A percentile compares a stretch with the other conserved stretches of the same genome.
These are phyloP conservation scores for Cyclotella choctawhatcheeana DNA, from an alignment of 108 stramenopile species.

Conservation along the genomic window DNA sequence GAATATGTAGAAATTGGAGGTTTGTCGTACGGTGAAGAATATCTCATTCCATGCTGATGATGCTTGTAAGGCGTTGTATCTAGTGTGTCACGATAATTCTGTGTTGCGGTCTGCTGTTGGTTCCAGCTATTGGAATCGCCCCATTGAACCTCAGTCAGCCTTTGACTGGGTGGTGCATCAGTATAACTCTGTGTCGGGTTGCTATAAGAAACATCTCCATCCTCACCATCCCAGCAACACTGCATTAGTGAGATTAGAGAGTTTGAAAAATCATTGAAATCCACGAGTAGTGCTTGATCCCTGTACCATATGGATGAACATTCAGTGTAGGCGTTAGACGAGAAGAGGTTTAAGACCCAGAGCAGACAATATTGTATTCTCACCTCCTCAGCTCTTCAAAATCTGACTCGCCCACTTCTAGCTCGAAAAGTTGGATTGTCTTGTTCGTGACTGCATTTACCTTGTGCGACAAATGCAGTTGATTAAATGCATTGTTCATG, in stretches of 20 bases:
- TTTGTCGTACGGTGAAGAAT: slow-evolving; percentile 33
- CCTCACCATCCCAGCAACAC: slow-evolving; percentile 42
- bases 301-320: not conserved
- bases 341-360: not conserved
- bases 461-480: slow-evolving; percentile 3
- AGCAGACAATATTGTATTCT: not conserved
- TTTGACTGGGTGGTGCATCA: not conserved
- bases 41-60: slow-evolving; percentile 24
- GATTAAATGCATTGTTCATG: not conserved
- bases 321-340: not conserved
- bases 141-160: no score
- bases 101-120: no score
- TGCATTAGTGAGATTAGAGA: slow-evolving; percentile 51
- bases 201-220: not conserved
- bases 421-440: slow-evolving; percentile 47
- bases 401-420: slow-evolving; percentile 61
- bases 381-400: slow-evolving; percentile 38
- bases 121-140: no score
- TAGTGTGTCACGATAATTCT: no score
- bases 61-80: no score
- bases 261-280: slow-evolving; percentile 55
- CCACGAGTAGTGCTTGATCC: slow-evolving; percentile 57
- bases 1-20: slow-evolving; percentile 49
- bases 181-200: not conserved
- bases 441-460: slow-evolving; percentile 4